Conservation (phyloP, 2,329 filamentous ascomycete genomes). For the Fusarium cyanostomum region DNA sequence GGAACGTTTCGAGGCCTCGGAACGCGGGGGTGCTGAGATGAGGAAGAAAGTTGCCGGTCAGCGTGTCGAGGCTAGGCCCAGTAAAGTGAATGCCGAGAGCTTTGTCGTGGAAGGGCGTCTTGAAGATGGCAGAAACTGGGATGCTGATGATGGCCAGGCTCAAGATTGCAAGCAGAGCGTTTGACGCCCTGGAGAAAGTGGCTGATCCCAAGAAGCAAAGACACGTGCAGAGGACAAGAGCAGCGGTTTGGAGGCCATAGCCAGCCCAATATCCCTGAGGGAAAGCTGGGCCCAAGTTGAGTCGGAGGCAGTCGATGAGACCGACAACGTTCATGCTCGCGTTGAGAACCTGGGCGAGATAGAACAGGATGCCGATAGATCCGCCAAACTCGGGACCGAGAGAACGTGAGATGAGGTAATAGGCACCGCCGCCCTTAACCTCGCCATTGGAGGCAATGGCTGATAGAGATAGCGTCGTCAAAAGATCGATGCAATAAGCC, state of each 20-base stretch:
- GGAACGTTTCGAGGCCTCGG: constrained; percentile 73
- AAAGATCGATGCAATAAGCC: constrained; percentile 83
- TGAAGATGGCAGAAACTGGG: constrained; percentile 77
- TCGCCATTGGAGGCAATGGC: constrained; percentile 92
- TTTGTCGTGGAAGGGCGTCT: constrained; percentile 72
- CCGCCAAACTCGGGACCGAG: constrained; percentile 90
- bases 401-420: constrained; percentile 87
- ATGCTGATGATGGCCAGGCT: constrained; percentile 81
- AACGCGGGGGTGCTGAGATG: constrained; percentile 71
- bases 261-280: constrained; percentile 78
- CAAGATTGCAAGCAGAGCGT: constrained; percentile 76
- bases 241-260: constrained; percentile 78
- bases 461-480: constrained; percentile 86
- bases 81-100: constrained; percentile 77
- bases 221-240: constrained; percentile 75
- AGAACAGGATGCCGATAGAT: constrained; percentile 88
- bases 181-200: constrained; percentile 83
- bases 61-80: constrained; percentile 74
- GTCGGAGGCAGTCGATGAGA: constrained; percentile 81
- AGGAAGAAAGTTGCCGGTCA: constrained; percentile 79
- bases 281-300: constrained; percentile 76
- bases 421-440: constrained; percentile 86
- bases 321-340: constrained; percentile 89
- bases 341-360: constrained; percentile 88
- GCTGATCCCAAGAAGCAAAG: constrained; percentile 83